Evolutionary conservation across 1,139 yeast genomes (phyloP), one percentile per base, ranked within the genome.

Genomic region (Scheffersomyces insectosa): DNA sequence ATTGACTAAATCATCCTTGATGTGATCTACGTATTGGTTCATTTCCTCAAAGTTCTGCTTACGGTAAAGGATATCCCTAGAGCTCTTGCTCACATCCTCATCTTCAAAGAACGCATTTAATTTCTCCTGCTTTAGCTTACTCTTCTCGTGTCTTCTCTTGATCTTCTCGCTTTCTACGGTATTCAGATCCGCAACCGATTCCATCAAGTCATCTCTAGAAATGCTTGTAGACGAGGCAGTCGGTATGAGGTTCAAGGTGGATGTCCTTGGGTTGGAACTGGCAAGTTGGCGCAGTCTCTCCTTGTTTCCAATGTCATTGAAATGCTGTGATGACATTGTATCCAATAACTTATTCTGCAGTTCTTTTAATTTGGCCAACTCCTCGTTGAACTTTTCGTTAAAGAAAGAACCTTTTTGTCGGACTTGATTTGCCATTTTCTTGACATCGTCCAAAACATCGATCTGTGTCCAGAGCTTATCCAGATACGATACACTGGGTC

Each of bases 381-480:
- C 83, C 7, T 68, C 66, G 33, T 80, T 78, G 56, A 86, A 88
- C 33, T 75, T 70, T 3, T 72, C 72, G 39, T 85, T 85, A 57
- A 88, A 86, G 60, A 82, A 85, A 14, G 83, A 79, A 35, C 79
- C 80, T 45, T 72, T 74, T 28, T 66, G 55, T 37, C 71, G 67
- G 1, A 82, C 81, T 42, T 83, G 80, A 13, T 66, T 67, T 0
- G 90, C 83, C 77, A 86, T 77, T 44, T 71, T 72, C 44, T 79
- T 79, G 3, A 90, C 95, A 52, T 88, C 96, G 52, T 88, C 93
- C 47, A 91, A 70, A 1, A 88, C 88, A 56, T 88, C 96, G 38
- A 90, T 84, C 56, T 89, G 95, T 3, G 95, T 84, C 96, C 96
- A 90, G 40, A 88, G 68, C 54, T 80, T 76, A 62, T 88, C 96